Base-by-base conservation (phyloP, 805 yeast genomes). In the Yarrowia deformans region DNA sequence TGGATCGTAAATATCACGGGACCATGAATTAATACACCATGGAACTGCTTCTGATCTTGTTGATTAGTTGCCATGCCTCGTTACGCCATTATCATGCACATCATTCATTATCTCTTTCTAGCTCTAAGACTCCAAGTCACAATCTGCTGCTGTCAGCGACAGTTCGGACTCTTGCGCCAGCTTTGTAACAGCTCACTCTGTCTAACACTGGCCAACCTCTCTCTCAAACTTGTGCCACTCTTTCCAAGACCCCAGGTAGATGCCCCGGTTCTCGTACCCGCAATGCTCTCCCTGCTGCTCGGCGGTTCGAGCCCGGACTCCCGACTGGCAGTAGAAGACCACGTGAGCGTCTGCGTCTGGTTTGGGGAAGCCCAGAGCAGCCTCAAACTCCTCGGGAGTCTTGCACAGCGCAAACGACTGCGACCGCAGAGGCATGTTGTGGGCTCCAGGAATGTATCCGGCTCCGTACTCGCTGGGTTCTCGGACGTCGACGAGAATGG, bases 371-470 rank as follows among this genome's bases (percentile, higher is more conserved):
- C 96, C 94, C 80, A 93, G 91, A 55, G 86, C 82, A 40, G 90
- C 90, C 74, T 87, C 84, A 75, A 95, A 94, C 73, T 91, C 97
- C 68, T 90, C 97, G 7, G 84, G 84, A 0, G 88, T 79, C 67
- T 94, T 84, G 63, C 91, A 93, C 70, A 94, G 83, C 0, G 98
- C 98, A 19, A 97, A 97, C 0, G 98, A 98, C 14, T 93, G 86
- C 6, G 95, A 86, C 75, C 91, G 92, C 80, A 88, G 89, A 18
- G 99, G 98, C 70, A 94, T 85, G 76, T 95, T 95, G 69, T 92
- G 78, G 4, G 98, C 89, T 12, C 86, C 84, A 34, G 97, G 97
- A 74, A 94, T 90, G 76, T 84, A 87, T 43, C 97, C 97, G 58
- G 81, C 85, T 40, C 79, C 80, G 74, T 80, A 84, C 80, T 94